These are phyloP conservation scores for Monilinia fructigena DNA, from an alignment of 2,329 filamentous ascomycete species.

Conservation along the genomic window DNA sequence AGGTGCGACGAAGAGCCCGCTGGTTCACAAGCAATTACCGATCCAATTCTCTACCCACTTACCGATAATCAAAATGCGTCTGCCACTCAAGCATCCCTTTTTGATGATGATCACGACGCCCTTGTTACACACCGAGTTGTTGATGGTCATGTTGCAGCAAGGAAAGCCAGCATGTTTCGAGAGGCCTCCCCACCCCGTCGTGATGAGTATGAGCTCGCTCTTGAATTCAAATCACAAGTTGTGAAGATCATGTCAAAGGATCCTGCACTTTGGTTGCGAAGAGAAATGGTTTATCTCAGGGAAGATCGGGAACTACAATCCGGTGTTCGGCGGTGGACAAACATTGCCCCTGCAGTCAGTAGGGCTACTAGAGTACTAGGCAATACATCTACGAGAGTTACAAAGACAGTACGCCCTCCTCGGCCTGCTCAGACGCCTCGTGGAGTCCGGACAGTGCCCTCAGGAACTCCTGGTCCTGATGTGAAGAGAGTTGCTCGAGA, in stretches of 20 bases:
- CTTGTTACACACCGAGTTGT: constrained; percentile 46
- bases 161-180: constrained; percentile 42
- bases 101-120: constrained; percentile 46
- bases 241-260: constrained; percentile 41
- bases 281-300: constrained; percentile 36
- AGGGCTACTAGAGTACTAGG: constrained; percentile 12
- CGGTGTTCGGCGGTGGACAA: constrained; percentile 31
- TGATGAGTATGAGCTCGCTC: constrained; percentile 54
- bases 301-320: constrained; percentile 33
- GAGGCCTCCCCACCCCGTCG: constrained; percentile 48
- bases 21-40: constrained; percentile 43
- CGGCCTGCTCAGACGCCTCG: constrained; percentile 25
- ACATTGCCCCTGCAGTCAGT: constrained; percentile 34
- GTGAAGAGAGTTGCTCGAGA: constrained; percentile 64
- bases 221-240: constrained; percentile 54
- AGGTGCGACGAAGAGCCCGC: constrained; percentile 34
- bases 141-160: constrained; percentile 43
- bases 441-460: constrained; percentile 14
- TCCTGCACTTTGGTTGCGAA: constrained; percentile 32
- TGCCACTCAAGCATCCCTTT: constrained; percentile 51
- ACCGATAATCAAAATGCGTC: constrained; percentile 42
- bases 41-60: constrained; percentile 60
- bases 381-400: constrained; percentile 16
- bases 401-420: constrained; percentile 22
- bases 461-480: constrained; percentile 39